These are phyloP conservation scores for Naganishia vaughanmartiniae DNA, from an alignment of 768 basidiomycete species.

Conservation along the genomic window DNA sequence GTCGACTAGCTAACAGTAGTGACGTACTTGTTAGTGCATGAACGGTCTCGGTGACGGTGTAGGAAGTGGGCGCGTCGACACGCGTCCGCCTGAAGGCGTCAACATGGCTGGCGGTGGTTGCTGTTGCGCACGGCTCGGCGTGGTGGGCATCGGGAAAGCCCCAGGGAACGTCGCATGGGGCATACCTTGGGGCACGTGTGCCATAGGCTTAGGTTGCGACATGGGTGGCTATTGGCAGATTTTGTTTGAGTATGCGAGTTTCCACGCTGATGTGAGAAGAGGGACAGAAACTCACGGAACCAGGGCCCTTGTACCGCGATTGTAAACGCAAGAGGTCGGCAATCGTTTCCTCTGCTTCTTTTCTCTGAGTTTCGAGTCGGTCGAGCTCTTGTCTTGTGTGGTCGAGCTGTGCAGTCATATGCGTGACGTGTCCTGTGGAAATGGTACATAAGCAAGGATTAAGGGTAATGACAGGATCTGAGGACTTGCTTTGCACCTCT, in stretches of 20 bases:
- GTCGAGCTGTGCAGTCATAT: conserved; percentile 11
- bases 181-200: background rate
- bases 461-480: too few species aligned
- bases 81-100: background rate
- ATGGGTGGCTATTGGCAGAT: background rate
- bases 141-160: conserved; percentile 1
- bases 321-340: conserved; percentile 17
- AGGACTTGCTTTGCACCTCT: conserved; percentile 11
- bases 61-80: conserved; percentile 9
- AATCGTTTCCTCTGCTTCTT: conserved; percentile 18
- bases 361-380: conserved; percentile 4
- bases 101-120: background rate
- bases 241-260: background rate
- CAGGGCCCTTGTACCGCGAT: conserved; percentile 22
- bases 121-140: background rate
- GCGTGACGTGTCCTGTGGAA: conserved; percentile 14
- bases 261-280: background rate
- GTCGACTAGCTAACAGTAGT: too few species aligned
- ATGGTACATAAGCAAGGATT: too few species aligned
- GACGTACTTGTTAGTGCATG: background rate
- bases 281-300: background rate
- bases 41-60: conserved; percentile 10
- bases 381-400: conserved; percentile 11
- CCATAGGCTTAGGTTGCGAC: background rate
- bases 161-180: background rate